Percentiles rank a stretch among this genome's conserved stretches.
phyloP scores from a whole-genome alignment of 2,329 filamentous ascomycete species.

The Claviceps purpurea region DNA sequence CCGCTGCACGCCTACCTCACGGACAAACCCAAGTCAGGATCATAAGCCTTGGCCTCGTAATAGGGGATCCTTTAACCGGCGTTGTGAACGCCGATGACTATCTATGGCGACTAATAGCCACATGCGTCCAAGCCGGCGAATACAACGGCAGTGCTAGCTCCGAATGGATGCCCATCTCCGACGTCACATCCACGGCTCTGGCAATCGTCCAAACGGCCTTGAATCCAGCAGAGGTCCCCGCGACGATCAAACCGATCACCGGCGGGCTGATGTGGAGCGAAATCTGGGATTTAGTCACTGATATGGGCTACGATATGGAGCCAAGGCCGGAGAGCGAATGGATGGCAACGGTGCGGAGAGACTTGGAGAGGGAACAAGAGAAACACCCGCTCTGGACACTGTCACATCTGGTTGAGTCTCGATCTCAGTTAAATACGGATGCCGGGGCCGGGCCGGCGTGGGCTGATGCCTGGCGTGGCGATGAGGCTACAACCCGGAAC shows the following conservation, averaged over 20 bases:
- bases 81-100: constrained; percentile 12
- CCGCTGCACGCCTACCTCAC: constrained; percentile 5
- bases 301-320: constrained; percentile 2
- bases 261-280: constrained; percentile 5
- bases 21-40: neutral
- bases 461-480: neutral
- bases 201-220: constrained; percentile 4
- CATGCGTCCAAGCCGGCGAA: constrained; percentile 7
- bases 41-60: constrained; percentile 7
- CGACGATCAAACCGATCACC: neutral
- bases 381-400: neutral
- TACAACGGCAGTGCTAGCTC: constrained; percentile 6
- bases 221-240: neutral
- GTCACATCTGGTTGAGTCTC: neutral
- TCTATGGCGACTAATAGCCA: constrained; percentile 9
- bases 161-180: constrained; percentile 4
- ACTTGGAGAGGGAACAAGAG: neutral
- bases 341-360: constrained; percentile 6
- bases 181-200: constrained; percentile 6
- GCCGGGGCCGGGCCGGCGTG: constrained; percentile 6
- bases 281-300: constrained; percentile 3
- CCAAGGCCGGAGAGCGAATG: neutral
- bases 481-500: neutral
- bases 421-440: neutral
- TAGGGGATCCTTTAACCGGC: constrained; percentile 10